phyloP scores from a whole-genome alignment of 768 basidiomycete species.

The Pleurotus cornucopiae region DNA sequence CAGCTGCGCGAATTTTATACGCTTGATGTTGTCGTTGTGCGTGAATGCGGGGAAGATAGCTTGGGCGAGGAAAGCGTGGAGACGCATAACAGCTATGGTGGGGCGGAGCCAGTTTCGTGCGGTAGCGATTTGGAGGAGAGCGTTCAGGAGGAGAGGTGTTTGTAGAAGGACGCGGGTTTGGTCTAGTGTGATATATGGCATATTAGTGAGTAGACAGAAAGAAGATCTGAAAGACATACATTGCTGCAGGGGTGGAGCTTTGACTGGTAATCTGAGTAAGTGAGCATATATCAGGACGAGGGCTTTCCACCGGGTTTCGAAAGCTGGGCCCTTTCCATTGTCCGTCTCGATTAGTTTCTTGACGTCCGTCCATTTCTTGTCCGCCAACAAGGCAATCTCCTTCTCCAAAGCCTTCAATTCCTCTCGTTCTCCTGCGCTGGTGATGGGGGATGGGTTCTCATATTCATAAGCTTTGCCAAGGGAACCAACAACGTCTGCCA shows the following conservation, averaged over 20 bases:
- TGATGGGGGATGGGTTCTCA: constrained; percentile 39
- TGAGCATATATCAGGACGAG: constrained; percentile 82
- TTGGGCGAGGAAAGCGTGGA: constrained; percentile 83
- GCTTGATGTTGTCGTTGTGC: constrained; percentile 17
- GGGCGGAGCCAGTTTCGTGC: constrained; percentile 88
- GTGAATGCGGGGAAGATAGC: constrained; percentile 61
- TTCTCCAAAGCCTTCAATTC: constrained; percentile 49
- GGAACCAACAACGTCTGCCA: constrained; percentile 68
- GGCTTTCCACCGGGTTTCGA: constrained; percentile 46
- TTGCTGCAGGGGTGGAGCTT: constrained; percentile 49
- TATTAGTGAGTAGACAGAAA: background rate
- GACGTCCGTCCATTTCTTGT: constrained; percentile 52
- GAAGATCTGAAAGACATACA: constrained; percentile 40
- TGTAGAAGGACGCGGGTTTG: constrained; percentile 69
- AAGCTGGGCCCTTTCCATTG: constrained; percentile 21
- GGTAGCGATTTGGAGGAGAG: constrained; percentile 76
- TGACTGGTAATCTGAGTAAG: constrained; percentile 63
- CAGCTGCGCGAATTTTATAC: constrained; percentile 62
- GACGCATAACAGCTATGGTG: constrained; percentile 71
- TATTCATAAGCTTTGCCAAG: constrained; percentile 64
- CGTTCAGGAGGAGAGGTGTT: constrained; percentile 68
- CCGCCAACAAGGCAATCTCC: constrained; percentile 42
- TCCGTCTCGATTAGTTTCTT: constrained; percentile 31
- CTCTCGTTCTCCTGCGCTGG: constrained; percentile 21
- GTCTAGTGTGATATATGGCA: constrained; percentile 35